Evolutionary conservation across 148 eudicot species (phyloP), one percentile per base, ranked within the genome.

Genomic region (Heliamphora exappendiculata): DNA sequence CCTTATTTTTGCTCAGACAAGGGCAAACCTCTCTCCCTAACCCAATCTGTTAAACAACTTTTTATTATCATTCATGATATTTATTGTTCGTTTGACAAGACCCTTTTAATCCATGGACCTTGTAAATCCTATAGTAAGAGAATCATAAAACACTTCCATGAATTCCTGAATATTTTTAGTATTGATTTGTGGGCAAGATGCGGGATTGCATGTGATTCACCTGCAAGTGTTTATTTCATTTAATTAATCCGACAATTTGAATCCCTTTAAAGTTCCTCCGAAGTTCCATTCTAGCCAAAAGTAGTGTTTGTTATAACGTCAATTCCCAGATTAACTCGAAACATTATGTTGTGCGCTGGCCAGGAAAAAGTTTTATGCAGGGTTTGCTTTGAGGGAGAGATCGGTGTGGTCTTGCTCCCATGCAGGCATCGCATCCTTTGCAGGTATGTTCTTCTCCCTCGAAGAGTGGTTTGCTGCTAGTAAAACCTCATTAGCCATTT

Each of bases 311-410:
- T 75, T 33, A 31, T 24, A 12, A 28, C 16, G 41, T 62, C 33
- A 2, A 14, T 51, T 44, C 47, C 39, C 39, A 57, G 17, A 74
- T 59, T 74, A 45, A 74, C 37, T 22, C 22, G n/a, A 34, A 59
- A 37, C 26, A 22, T 77, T 58, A 36, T 60, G 51, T 71, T n/a
- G 37, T 81, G 72, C 41, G 60, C 42, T 72, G 70, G 69, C 55
- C 89, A 92, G 98, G 98, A 95, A 77, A 95, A 91, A 76, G 85
- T 95, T 80, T 79, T 95, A 14, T 95, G 97, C 49, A 85, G 97
- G 78, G 83, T 92, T 76, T 95, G 98, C 91, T 95, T 90, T 58
- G 98, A 95, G 88, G 86, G 96, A 77, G 96, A 94, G 82, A 90
- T 94, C 33, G 76, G 88, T 76, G 76, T 86, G 28, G 98, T 94